Base-by-base conservation (phyloP, 2,329 filamentous ascomycete genomes). In the Claviceps purpurea region DNA sequence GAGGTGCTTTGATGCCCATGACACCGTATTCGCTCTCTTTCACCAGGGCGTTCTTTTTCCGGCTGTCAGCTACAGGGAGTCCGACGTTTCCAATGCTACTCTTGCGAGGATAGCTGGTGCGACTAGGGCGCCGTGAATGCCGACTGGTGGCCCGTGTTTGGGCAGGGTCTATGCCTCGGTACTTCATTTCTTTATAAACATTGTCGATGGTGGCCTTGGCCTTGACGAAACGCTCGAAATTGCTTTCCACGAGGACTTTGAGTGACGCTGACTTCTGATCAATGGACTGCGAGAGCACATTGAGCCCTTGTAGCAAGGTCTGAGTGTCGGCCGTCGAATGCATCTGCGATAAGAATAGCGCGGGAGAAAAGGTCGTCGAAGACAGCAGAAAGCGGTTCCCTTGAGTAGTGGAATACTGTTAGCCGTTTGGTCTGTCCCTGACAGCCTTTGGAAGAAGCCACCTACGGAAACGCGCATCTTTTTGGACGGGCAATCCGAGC, bases 121-220 rank as follows among this genome's bases (percentile, higher is more conserved):
- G 79, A 65, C 86, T 89, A 24, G 81, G 71, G 58, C 84, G 81
- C 22, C 85, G 76, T 20, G 80, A 84, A 62, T 87, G 84, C 20
- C 70, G 65, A n/a, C 70, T 65, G 6, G 53, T 18, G 51, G 69
- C 52, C 26, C 71, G 66, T 7, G 69, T 62, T 4, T 72, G 66
- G 3, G 71, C 68, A 5, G 76, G 74, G 47, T 84, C 80, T 22
- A 65, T 71, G 11, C 81, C 81, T 47, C 78, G 75, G 58, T 73
- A 90, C 75, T 80, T 95, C 93, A 98, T 98, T 68, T 98, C 93
- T 56, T 84, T 94, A 70, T 98, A 98, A 50, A 98, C 93, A 69
- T 95, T 95, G 70, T 98, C 93, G 62, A 98, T 97, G 7, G 91
- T 97, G 18, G 91, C 88, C 68, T 98, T 98, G 44, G 93, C 93